A percentile compares a stretch with the other conserved stretches of the same genome.
These are phyloP conservation scores for Phialocephala subalpina DNA, from an alignment of 2,329 filamentous ascomycete species.

Conservation along the genomic window DNA sequence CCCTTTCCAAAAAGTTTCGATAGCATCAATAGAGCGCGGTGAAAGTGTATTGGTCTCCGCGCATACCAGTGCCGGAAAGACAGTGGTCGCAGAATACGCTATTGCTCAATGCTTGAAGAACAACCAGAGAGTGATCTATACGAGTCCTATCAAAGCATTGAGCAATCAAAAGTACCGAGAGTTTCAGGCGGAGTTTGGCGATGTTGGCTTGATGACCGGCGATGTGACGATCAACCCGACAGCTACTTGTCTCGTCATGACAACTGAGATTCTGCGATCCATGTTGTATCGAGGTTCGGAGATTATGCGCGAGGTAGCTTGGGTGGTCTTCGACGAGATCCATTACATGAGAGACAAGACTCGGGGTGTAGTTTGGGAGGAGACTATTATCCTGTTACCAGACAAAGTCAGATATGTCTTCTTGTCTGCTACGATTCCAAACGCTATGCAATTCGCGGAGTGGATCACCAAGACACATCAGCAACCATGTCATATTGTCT, in stretches of 20 bases:
- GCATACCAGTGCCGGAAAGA: constrained; percentile 97
- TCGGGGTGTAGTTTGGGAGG: constrained; percentile 97
- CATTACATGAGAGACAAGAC: constrained; percentile 97
- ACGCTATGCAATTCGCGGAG: constrained; percentile 98
- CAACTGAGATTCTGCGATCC: constrained; percentile 96
- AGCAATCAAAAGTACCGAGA: constrained; percentile 99
- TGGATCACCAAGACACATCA: constrained; percentile 99
- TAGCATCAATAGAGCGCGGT: constrained; percentile 92
- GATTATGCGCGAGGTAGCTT: constrained; percentile 99
- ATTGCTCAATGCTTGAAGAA: constrained; percentile 97
- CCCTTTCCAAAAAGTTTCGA: constrained; percentile 95
- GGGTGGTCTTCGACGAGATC: constrained; percentile 98
- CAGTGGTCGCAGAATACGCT: constrained; percentile 96
- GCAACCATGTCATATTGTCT: constrained; percentile 98
- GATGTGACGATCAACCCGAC: constrained; percentile 99
- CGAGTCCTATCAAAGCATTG: constrained; percentile 97
- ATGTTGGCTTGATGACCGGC: constrained; percentile 97
- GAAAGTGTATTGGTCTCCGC: constrained; percentile 97
- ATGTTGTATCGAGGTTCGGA: constrained; percentile 99
- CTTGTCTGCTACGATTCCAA: constrained; percentile 96
- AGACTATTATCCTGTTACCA: constrained; percentile 96
- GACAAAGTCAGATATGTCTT: constrained; percentile 99
- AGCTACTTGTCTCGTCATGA: constrained; percentile 98
- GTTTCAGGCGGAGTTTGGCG: constrained; percentile 93
- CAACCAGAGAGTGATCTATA: constrained; percentile 99